A percentile compares a stretch with the other conserved stretches of the same genome.
phyloP scores from a whole-genome alignment of 2,329 filamentous ascomycete genomes.

The Lasiodiplodia sp. region DNA sequence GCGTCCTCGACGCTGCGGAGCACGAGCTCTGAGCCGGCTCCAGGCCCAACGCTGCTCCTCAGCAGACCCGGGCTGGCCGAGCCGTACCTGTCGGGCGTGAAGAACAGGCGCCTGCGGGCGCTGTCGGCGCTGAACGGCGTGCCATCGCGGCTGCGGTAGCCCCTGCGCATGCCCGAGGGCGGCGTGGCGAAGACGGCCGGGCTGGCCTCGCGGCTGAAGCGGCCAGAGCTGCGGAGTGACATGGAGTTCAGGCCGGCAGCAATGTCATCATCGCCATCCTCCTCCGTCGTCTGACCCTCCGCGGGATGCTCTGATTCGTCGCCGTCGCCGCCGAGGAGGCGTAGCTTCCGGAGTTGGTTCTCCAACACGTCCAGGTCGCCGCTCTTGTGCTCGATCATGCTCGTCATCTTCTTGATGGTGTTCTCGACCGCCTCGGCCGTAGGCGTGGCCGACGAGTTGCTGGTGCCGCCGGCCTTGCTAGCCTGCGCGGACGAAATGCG shows the following conservation, averaged over 20 bases:
- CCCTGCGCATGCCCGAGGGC: conserved; percentile 43
- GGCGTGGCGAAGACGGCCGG: conserved; percentile 48
- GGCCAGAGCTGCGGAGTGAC: conserved; percentile 32
- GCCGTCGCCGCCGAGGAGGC: conserved; percentile 18
- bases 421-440: conserved; percentile 92
- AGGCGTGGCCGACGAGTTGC: conserved; percentile 60
- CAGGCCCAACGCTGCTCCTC: conserved; percentile 33
- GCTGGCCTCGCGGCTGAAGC: conserved; percentile 33
- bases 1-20: conserved; percentile 30
- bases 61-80: conserved; percentile 18
- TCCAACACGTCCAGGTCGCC: conserved; percentile 92
- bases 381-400: conserved; percentile 88
- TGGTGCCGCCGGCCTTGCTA: conserved; percentile 57
- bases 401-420: conserved; percentile 91
- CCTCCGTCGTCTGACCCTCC: conserved; percentile 19
- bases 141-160: conserved; percentile 40
- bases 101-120: conserved; percentile 45
- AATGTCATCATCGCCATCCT: conserved; percentile 18
- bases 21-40: conserved; percentile 6
- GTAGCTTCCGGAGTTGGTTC: conserved; percentile 78
- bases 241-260: conserved; percentile 30
- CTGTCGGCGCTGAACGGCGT: conserved; percentile 39
- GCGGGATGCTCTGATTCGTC: conserved; percentile 37
- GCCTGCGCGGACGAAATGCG: conserved; percentile 69
- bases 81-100: conserved; percentile 41